Base-by-base conservation (phyloP, 805 yeast species). In the Crinitomyces ghanaensis region DNA sequence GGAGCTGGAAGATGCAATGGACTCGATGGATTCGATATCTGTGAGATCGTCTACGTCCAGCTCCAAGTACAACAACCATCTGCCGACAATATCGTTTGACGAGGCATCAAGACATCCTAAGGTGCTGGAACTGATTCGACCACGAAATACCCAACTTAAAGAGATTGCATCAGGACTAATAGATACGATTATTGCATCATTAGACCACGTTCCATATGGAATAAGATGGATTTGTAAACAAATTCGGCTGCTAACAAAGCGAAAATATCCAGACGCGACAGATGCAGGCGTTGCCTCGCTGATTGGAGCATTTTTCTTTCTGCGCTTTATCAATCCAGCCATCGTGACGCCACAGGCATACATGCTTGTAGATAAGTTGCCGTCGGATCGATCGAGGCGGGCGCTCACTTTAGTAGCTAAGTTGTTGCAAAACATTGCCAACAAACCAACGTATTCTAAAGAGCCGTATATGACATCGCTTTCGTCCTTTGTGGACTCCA, bases 261-360 rank as follows among this genome's bases (percentile, higher is more conserved):
- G 57, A n/a, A 72, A 72, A 43, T 78, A 78, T 44, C 81, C 80
- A 1, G 74, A 70, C 25, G 78, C 77, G 25, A 36, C 53, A 7
- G 48, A 43, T 31, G 36, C 54, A 1, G 53, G 56, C 4, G 51
- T 54, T 20, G 49, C 54, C 25, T 50, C 60, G 1, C 43, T 59
- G 68, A 77, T 84, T 18, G 94, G 95, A 0, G 85, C 94, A 0
- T 88, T 81, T 51, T 62, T 88, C 35, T 86, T 88, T 48, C 62
- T 88, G 44, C 60, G 94, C 36, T 73, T 78, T 41, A 66, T 79
- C 39, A 80, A 93, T 51, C 96, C 97, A 8, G 93, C 94, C 0
- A 75, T 86, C 45, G 86, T 86, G 9, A 74, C 84, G 21, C 96
- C 96, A 0, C 93, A 82, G 37, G 65, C 77, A 5, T 65, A 57